Conservation (phyloP, 1,284 basidiomycete genomes). For the Bjerkandera adusta region DNA sequence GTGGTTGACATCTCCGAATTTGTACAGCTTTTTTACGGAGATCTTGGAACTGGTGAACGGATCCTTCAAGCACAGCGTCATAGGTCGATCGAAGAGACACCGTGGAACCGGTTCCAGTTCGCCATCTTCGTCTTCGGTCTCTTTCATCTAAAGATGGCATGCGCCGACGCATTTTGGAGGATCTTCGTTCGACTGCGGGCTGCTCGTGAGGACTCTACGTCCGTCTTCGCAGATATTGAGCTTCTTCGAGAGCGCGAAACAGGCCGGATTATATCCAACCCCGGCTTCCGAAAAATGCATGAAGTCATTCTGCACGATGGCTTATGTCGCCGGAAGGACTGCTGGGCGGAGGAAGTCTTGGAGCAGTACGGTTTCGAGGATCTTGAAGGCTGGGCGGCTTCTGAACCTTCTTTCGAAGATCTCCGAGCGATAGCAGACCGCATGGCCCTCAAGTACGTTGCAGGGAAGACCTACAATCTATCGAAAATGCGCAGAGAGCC, state of each 20-base stretch:
- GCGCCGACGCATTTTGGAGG: constrained; percentile 34
- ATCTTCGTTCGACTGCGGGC: constrained; percentile 22
- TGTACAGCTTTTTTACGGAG: constrained; percentile 11
- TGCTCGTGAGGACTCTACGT: constrained; percentile 18
- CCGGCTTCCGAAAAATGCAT: constrained; percentile 35
- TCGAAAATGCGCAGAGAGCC: constrained; percentile 2
- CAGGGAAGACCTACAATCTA: neutral
- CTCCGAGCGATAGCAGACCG: constrained; percentile 18
- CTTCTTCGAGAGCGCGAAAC: constrained; percentile 30
- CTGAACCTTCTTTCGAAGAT: constrained; percentile 21
- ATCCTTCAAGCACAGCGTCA: constrained; percentile 18
- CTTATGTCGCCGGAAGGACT: neutral
- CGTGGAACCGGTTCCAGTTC: constrained; percentile 26
- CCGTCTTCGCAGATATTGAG: constrained; percentile 20
- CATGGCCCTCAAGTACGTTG: constrained; percentile 22
- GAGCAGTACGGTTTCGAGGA: neutral
- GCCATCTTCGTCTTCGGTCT: constrained; percentile 33
- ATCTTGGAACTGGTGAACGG: constrained; percentile 24
- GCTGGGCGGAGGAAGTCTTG: constrained; percentile 20
- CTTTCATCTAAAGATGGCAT: constrained; percentile 40
- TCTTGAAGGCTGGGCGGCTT: constrained; percentile 21
- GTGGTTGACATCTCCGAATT: neutral
- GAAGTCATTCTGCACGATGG: constrained; percentile 30
- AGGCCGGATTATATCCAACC: constrained; percentile 25
- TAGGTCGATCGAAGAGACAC: constrained; percentile 24